Percentiles rank a stretch among this genome's conserved stretches.
Conservation (phyloP, 768 basidiomycete species). For the Suillus plorans region DNA sequence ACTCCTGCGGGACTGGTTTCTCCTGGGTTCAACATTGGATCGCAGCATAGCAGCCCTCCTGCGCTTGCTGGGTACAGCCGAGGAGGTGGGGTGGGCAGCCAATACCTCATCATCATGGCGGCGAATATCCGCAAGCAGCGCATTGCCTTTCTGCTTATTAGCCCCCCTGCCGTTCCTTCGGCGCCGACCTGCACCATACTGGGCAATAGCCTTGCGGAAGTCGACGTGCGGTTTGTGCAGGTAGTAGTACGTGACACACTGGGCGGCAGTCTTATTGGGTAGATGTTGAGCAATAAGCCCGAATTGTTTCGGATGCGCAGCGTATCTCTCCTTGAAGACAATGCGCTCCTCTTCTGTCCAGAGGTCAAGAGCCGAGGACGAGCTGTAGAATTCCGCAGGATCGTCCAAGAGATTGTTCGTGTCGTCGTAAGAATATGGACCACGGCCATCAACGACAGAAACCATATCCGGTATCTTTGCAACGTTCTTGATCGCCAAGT, state of each 20-base stretch:
- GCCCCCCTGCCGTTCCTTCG: constrained; percentile 50
- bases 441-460: constrained; percentile 57
- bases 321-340: constrained; percentile 78
- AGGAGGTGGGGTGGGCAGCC: constrained; percentile 22
- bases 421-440: constrained; percentile 76
- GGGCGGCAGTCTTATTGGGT: constrained; percentile 79
- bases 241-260: constrained; percentile 95
- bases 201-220: constrained; percentile 74
- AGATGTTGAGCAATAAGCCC: constrained; percentile 84
- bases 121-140: constrained; percentile 76
- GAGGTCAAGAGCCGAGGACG: constrained; percentile 69
- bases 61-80: constrained; percentile 35
- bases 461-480: constrained; percentile 93
- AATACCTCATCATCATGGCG: constrained; percentile 59
- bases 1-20: constrained; percentile 37
- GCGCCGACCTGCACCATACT: constrained; percentile 65
- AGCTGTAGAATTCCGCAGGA: constrained; percentile 75
- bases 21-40: constrained; percentile 34
- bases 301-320: constrained; percentile 90
- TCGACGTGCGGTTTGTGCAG: constrained; percentile 85
- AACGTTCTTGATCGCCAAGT: constrained; percentile 81
- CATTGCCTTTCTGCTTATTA: constrained; percentile 83
- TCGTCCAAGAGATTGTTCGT: constrained; percentile 79
- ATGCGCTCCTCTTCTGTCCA: constrained; percentile 88
- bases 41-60: constrained; percentile 34